Evolutionary conservation across 1,284 basidiomycete species (phyloP), one percentile per base, ranked within the genome.

Genomic region (Schizophyllum commune): DNA sequence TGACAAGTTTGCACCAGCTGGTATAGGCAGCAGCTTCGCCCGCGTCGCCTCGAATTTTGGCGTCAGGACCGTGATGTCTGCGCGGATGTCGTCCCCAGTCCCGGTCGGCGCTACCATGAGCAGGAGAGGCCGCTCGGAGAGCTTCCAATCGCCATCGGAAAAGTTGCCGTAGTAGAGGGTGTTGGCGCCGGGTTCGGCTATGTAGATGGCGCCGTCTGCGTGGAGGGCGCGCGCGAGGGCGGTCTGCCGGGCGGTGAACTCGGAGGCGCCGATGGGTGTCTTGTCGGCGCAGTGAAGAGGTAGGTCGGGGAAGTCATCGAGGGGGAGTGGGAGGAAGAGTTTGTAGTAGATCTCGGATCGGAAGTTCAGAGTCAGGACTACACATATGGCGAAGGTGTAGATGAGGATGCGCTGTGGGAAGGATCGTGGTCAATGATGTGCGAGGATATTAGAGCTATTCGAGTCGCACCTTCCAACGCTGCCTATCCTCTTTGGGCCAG

Each of bases 41-140:
- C 92, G 82, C 0, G 84, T 81, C 11, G 81, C 79, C 72, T 95
- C 92, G 64, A 95, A 95, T 57, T 79, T 76, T 0, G 92, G 92
- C 0, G 91, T 89, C 57, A 95, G 74, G 52, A 94, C 70, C 0
- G 79, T 79, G 47, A 93, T 68, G 32, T 78, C 74, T 47, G 79
- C 75, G 51, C 67, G 65, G 11, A 82, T 66, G 3, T 70, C 61
- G 19, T 71, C 66, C 17, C 65, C 62, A 27, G 67, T 62, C 9
- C 70, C 60, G 11, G 68, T 63, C 2, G 88, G 81, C 7, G 80
- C 78, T 57, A 94, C 68, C 57, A 90, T 78, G 39, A 94, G 74
- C 5, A 95, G 74, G 32, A 94, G 79, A 0, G 91, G 91, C 1
- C 92, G 80, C 72, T 94, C 92, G 7, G 88, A 90, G 22, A 89